Base-by-base conservation (phyloP, 768 basidiomycete genomes). In the Russula foetens region DNA sequence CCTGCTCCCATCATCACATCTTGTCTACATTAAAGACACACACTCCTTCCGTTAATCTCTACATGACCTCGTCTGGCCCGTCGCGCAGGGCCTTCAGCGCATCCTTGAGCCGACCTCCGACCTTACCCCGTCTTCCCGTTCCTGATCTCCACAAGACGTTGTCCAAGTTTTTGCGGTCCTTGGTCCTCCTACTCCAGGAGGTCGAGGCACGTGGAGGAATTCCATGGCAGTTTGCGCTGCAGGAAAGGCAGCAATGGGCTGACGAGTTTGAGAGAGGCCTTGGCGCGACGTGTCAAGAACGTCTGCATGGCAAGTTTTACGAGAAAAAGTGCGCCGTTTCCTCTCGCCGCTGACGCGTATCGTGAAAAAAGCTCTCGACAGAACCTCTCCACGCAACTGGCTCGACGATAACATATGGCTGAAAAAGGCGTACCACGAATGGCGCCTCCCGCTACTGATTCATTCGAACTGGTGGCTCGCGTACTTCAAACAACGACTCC, bases 391-490 rank as follows among this genome's bases (percentile, higher is more conserved):
- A 0, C 77, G 86, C 71, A 97, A 96, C 70, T 98, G 95, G 95
- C 81, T 98, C 12, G 83, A 95, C 64, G 94, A 98, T 70, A 92
- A 90, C 58, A 86, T 96, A 66, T 98, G 95, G 96, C 74, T 84
- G 59, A 84, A 87, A 67, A 87, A 88, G 67, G 84, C 91, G 1
- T 98, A 98, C 71, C 84, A 89, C 51, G 87, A 90, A 73, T 92
- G 86, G 85, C 81, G 95, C 33, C 82, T 83, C 0, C 93, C 95
- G 0, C 75, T 98, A 12, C 77, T 90, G 57, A 74, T 98, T 65
- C 88, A 98, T 71, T 95, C 93, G 3, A 98, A 97, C 69, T 98
- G 94, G 94, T 98, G 95, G 95, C 76, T 97, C 24, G 78, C 91
- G 2, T 89, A 93, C 70, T 75, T 79, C 45, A 85, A n/a, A 95